Conservation (phyloP, 768 basidiomycete species). For the Coprinopsis strossmayeri region DNA sequence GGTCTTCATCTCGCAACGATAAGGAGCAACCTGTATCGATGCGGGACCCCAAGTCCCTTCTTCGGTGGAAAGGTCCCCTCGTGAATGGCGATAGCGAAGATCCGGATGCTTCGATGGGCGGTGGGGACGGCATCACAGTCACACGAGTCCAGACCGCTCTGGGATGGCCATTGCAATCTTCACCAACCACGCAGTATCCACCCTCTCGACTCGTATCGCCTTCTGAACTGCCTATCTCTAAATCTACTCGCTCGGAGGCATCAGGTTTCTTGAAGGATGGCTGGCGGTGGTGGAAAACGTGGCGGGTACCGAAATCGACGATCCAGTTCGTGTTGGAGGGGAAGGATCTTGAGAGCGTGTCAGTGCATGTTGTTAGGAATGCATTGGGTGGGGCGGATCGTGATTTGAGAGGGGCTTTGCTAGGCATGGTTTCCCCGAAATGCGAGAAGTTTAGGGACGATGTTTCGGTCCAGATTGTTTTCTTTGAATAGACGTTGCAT, state of each 20-base stretch:
- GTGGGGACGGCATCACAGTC: too few relatives aligned
- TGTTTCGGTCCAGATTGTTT: conserved; percentile 20
- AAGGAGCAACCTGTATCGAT: too few relatives aligned
- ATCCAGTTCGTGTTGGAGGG: conserved; percentile 1
- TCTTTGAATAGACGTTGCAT: conserved; percentile 23
- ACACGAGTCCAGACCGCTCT: too few relatives aligned
- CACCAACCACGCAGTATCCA: too few relatives aligned
- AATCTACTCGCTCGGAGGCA: neutral
- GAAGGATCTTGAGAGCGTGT: neutral
- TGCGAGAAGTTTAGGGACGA: conserved; percentile 27
- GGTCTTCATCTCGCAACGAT: too few relatives aligned
- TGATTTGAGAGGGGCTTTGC: conserved; percentile 33
- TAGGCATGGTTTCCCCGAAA: conserved; percentile 29
- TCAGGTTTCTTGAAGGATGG: neutral
- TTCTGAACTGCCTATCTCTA: neutral
- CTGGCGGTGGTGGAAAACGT: neutral
- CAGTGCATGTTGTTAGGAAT: conserved; percentile 42
- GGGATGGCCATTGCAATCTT: too few relatives aligned
- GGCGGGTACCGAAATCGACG: too few relatives aligned
- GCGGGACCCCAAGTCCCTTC: too few relatives aligned
- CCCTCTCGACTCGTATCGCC: neutral
- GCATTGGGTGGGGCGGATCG: conserved; percentile 46
- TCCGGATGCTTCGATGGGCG: too few relatives aligned
- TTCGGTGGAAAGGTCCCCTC: too few relatives aligned
- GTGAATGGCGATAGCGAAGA: too few relatives aligned